A percentile compares a stretch with the other conserved stretches of the same genome.
Evolutionary conservation across 768 basidiomycete species (phyloP).

Genomic region (Suillus paluster): DNA sequence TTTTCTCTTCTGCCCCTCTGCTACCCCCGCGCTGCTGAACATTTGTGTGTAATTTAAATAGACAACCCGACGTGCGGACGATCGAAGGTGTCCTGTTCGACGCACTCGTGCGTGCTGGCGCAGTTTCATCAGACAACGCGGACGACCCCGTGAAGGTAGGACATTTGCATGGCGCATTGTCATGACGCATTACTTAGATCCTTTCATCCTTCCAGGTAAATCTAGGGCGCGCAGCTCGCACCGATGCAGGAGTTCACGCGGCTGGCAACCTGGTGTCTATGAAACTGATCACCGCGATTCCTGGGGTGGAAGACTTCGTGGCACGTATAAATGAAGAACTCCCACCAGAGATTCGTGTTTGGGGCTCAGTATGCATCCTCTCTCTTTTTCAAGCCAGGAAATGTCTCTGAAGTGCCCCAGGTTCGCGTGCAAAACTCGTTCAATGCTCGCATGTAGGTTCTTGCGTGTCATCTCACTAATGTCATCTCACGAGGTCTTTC

Average conservation of each 20-base stretch:
- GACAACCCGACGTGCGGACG: conserved; percentile 76
- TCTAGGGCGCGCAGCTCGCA: conserved; percentile 88
- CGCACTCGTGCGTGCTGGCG: conserved; percentile 87
- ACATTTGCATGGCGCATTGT: not conserved
- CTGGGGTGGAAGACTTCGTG: conserved; percentile 72
- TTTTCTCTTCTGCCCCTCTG: not conserved
- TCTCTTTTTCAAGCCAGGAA: not conserved
- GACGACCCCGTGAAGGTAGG: conserved; percentile 85
- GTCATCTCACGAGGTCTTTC: not conserved
- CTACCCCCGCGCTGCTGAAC: not conserved
- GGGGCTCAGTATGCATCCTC: conserved; percentile 67
- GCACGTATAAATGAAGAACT: conserved; percentile 81
- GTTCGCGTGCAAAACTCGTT: conserved; percentile 80
- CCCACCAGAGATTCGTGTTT: conserved; percentile 92
- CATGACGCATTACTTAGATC: not conserved
- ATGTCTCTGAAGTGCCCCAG: conserved; percentile 36
- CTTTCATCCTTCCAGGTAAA: conserved; percentile 57
- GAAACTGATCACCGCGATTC: conserved; percentile 83
- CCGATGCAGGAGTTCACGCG: conserved; percentile 97
- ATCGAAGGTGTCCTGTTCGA: conserved; percentile 91
- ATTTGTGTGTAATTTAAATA: conserved; percentile 28
- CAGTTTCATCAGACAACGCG: conserved; percentile 94
- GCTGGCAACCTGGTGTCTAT: conserved; percentile 93
- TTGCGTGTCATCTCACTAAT: not conserved
- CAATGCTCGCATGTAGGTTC: conserved; percentile 69